These are phyloP conservation scores for Akanthomyces dipterigenus DNA, from an alignment of 2,329 filamentous ascomycete genomes.

Conservation along the genomic window DNA sequence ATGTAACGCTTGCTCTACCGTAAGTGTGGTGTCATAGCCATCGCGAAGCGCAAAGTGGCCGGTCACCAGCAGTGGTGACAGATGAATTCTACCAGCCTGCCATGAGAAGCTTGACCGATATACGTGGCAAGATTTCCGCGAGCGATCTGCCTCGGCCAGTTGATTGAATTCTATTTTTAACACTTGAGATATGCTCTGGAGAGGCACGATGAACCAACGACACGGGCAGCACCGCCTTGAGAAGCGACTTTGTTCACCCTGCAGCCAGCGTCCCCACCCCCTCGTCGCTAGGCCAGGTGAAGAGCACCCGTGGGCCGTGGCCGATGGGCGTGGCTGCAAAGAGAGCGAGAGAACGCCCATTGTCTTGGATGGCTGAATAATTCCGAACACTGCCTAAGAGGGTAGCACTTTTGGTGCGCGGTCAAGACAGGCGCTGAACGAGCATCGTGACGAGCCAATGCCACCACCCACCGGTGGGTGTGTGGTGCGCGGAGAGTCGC, in stretches of 20 bases:
- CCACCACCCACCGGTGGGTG: no score
- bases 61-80: background rate
- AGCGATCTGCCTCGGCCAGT: background rate
- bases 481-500: background rate
- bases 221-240: background rate
- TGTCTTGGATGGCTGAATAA: constrained; percentile 3
- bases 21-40: background rate
- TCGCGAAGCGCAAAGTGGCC: background rate
- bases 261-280: constrained; percentile 7
- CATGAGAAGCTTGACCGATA: background rate
- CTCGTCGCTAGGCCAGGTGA: background rate
- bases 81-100: background rate
- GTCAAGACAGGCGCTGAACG: background rate
- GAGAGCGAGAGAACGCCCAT: background rate
- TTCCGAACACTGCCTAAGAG: background rate
- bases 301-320: background rate
- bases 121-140: background rate
- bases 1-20: background rate
- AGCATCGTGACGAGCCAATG: background rate
- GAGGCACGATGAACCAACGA: background rate
- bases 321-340: background rate
- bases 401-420: background rate
- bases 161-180: constrained; percentile 2
- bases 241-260: constrained; percentile 4
- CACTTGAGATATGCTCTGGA: background rate